Base-by-base conservation (phyloP, 176 grass and related monocot species). In the Lolium perenne region DNA sequence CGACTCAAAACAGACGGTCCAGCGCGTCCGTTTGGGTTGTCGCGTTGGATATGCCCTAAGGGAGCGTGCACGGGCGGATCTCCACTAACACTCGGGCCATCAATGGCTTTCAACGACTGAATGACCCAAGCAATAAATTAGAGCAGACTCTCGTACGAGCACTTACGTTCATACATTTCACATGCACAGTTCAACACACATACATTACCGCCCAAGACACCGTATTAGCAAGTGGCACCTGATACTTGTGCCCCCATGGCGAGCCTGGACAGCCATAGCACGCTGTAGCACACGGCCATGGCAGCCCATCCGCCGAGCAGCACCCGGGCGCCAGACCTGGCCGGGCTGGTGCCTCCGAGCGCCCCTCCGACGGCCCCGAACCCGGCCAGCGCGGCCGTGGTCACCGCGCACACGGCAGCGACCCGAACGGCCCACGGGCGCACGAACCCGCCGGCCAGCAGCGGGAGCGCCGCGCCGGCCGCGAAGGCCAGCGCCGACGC, bases 281-380 rank as follows among this genome's bases (percentile, higher is more conserved):
- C 89, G 10, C 76, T 89, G 66, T 85, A 99, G 1, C 90, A 94
- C 78, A 94, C 77, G 20, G 91, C 32, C 97, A 99, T 93, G 67
- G 94, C 97, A 76, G 91, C 26, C 92, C 97, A 99, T 1, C 97
- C 97, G 17, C 97, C 94, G 0, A 91, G 20, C 50, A 99, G 76
- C 74, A 99, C 92, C 82, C 92, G 82, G 10, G 88, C 14, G 1
- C 64, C 94, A 4, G 91, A 92, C 71, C 60, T 90, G 3, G 45
- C 11, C 65, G 83, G 17, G 35, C 38, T 91, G 4, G 92, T 78
- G 41, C 94, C 94, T 48, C 97, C 94, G 8, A 96, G 64, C 65
- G 86, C 64, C 15, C 75, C 97, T 35, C 92, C 97, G 2, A 60
- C 75, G 3, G 71, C 88, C 66, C 94, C 94, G 58, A 98, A 98